A percentile compares a stretch with the other conserved stretches of the same genome.
Conservation (phyloP, 2,329 filamentous ascomycete genomes). For the Calonectria hongkongensis region DNA sequence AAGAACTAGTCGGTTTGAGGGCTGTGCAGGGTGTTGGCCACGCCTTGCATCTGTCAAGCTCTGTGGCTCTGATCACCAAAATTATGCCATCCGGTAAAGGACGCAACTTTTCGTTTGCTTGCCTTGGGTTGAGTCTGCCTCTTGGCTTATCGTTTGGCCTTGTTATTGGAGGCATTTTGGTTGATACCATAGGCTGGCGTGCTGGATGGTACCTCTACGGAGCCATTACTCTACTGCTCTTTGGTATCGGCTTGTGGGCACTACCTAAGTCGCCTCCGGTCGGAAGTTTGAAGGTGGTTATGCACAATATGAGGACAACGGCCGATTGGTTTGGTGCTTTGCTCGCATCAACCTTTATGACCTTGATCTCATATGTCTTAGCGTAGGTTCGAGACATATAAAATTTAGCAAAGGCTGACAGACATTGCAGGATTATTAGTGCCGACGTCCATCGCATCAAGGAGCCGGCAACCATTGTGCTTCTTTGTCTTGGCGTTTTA, state of each 20-base stretch:
- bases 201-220: slow-evolving; percentile 64
- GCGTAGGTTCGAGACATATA: slow-evolving; percentile 60
- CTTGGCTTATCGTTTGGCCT: slow-evolving; percentile 69
- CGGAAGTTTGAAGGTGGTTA: slow-evolving; percentile 50
- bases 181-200: slow-evolving; percentile 67
- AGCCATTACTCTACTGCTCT: slow-evolving; percentile 58
- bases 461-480: slow-evolving; percentile 64
- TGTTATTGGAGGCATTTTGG: slow-evolving; percentile 67
- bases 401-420: not conserved
- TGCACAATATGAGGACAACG: slow-evolving; percentile 55
- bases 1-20: slow-evolving; percentile 59
- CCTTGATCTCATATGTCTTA: slow-evolving; percentile 69
- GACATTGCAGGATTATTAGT: slow-evolving; percentile 55
- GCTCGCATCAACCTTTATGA: slow-evolving; percentile 66
- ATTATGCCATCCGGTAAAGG: slow-evolving; percentile 54
- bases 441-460: slow-evolving; percentile 62
- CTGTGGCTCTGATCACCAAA: slow-evolving; percentile 58
- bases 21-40: slow-evolving; percentile 60
- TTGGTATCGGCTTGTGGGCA: slow-evolving; percentile 57
- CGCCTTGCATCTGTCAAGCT: slow-evolving; percentile 58
- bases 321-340: slow-evolving; percentile 73
- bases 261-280: slow-evolving; percentile 54
- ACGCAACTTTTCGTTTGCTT: slow-evolving; percentile 64
- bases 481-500: slow-evolving; percentile 63
- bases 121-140: slow-evolving; percentile 65